Percentiles rank a stretch among this genome's conserved stretches.
phyloP scores from a whole-genome alignment of 1,284 basidiomycete species.

The Ganoderma sinense region DNA sequence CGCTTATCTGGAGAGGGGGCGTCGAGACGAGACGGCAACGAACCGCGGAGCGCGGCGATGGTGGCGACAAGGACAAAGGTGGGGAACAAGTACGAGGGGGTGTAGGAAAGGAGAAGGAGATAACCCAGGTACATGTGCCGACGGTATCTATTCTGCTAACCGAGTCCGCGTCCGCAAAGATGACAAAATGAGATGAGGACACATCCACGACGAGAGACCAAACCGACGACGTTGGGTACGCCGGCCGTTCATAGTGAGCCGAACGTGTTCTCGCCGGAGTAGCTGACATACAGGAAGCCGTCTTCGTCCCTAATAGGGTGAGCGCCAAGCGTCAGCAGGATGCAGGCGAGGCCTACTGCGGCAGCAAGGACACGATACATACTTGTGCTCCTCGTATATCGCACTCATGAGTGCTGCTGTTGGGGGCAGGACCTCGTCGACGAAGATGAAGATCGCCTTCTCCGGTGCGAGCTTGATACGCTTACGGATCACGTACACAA shows the following conservation, averaged over 20 bases:
- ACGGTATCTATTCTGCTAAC: conserved; percentile 30
- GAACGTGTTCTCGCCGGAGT: conserved; percentile 97
- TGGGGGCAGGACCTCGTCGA: conserved; percentile 97
- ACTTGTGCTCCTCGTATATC: conserved; percentile 99
- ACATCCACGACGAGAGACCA: conserved; percentile 9
- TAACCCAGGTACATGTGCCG: conserved; percentile 24
- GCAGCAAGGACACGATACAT: conserved; percentile 42
- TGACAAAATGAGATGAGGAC: conserved; percentile 17
- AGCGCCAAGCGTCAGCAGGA: not conserved
- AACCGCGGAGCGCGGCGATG: conserved; percentile 14
- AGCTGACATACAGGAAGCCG: conserved; percentile 95
- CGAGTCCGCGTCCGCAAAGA: conserved; percentile 26
- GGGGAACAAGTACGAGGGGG: not conserved
- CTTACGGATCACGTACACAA: conserved; percentile 99
- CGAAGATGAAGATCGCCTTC: conserved; percentile 99
- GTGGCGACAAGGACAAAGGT: conserved; percentile 10
- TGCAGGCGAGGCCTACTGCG: not conserved
- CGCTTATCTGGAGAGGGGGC: conserved; percentile 19
- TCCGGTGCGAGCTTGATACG: conserved; percentile 99
- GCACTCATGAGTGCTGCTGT: conserved; percentile 99
- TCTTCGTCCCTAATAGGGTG: conserved; percentile 83
- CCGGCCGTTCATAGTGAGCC: conserved; percentile 51
- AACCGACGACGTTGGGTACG: not conserved
- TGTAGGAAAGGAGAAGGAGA: conserved; percentile 8
- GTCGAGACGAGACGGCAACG: conserved; percentile 9